Evolutionary conservation across 2,329 filamentous ascomycete genomes (phyloP).

Genomic region (Gaeumannomyces sp.): DNA sequence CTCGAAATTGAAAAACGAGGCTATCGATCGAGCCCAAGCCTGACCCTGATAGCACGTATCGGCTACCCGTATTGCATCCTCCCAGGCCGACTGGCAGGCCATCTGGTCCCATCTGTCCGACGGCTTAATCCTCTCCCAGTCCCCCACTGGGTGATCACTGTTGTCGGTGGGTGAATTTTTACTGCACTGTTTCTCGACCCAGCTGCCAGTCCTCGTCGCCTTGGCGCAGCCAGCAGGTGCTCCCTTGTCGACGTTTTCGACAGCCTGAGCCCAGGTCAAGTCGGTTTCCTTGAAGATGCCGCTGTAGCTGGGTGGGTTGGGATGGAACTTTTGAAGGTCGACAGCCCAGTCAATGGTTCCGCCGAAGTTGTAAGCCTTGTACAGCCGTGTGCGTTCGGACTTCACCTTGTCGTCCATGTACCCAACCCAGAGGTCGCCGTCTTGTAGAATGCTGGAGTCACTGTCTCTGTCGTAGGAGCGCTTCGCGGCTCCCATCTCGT

Average conservation of each 20-base stretch:
- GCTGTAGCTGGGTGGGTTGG: not conserved
- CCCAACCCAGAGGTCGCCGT: constrained; percentile 6
- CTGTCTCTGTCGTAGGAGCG: not conserved
- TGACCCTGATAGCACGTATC: not conserved
- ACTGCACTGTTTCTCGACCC: not conserved
- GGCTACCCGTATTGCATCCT: not conserved
- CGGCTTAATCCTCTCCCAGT: not conserved
- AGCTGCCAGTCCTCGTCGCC: not conserved
- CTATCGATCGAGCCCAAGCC: not conserved
- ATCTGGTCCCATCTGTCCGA: not conserved
- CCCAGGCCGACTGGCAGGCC: not conserved
- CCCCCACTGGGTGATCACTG: not conserved
- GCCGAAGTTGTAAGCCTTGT: constrained; percentile 19
- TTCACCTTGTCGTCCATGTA: constrained; percentile 18
- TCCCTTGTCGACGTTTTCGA: not conserved
- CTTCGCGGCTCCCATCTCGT: constrained; percentile 20
- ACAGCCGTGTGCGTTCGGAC: constrained; percentile 15
- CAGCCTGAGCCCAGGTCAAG: not conserved
- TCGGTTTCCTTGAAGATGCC: not conserved
- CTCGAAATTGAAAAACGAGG: not conserved
- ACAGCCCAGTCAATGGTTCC: constrained; percentile 28
- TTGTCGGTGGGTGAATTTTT: not conserved
- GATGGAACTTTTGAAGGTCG: constrained; percentile 20
- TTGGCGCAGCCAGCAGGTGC: not conserved
- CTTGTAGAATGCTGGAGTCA: constrained; percentile 10